Base-by-base conservation (phyloP, 495 filamentous ascomycete genomes). In the Daldinia vernicosa region DNA sequence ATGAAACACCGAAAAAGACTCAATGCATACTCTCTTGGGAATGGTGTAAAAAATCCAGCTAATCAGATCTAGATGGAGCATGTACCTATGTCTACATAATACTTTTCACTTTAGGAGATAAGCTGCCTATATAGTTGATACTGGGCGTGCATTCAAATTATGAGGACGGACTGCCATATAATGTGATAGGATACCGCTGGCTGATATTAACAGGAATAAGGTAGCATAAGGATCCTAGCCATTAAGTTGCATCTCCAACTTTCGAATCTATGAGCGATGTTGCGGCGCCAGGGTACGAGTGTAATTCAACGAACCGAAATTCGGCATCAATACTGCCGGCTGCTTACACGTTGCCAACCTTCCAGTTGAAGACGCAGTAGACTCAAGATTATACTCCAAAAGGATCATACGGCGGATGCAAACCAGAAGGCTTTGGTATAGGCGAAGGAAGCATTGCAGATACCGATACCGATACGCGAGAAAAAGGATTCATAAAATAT, bases 351-450 rank as follows among this genome's bases (percentile, higher is more conserved):
- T 22, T 47, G 43, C 9, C 4, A 28, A 15, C 54, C 4, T 56
- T 63, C 28, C 17, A 24, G 37, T 43, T 6, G 15, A 60, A 39
- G 17, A 14, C 33, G 17, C 19, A 39, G 56, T 43, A 26, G 45
- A 43, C 24, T 26, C 15, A 11, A 39, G 17, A 58, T 37, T 39
- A 28, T 53, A 67, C 54, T 51, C 60, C 40, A 60, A 62, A 12
- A 69, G 70, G 70, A 73, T 73, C 62, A 69, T 57, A 69, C 66
- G 57, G 56, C 28, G 19, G 11, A 58, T 57, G 57, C 57, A 43
- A 62, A 27, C 40, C 32, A 50, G 24, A 35, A 61, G 39, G 35
- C 50, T 57, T 57, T 35, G 39, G 17, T 52, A 66, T 57, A 6
- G 27, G 55, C n/a, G 30, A 70, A 43, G 30, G 55, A 65, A 60